Percentiles rank a stretch among this genome's conserved stretches.
Conservation (phyloP, 352 stramenopile genomes). For the Peronosclerospora sorghi region DNA sequence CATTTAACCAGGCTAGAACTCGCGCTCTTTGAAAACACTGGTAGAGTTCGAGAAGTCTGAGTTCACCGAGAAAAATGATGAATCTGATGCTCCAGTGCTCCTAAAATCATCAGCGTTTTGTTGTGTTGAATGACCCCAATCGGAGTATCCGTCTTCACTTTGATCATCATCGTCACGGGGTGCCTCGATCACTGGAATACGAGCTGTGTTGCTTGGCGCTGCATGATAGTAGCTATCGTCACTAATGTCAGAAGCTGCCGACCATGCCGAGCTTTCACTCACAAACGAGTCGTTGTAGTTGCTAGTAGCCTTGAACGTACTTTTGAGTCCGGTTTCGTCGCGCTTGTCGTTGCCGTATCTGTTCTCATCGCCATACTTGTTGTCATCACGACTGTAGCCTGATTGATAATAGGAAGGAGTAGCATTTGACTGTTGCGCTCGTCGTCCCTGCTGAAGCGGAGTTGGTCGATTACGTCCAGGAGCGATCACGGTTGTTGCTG, state of each 20-base stretch:
- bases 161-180: conserved; percentile 15
- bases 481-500: conserved; percentile 14
- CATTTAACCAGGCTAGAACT: conserved; percentile 22
- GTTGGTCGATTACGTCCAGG: conserved; percentile 22
- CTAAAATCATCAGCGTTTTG: conserved; percentile 12
- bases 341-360: conserved; percentile 7
- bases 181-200: conserved; percentile 19
- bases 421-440: conserved; percentile 10
- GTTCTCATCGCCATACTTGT: conserved; percentile 11
- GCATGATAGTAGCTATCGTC: conserved; percentile 25
- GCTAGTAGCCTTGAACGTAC: conserved; percentile 6
- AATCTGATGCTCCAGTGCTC: conserved; percentile 18
- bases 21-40: conserved; percentile 18
- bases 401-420: conserved; percentile 15
- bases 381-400: conserved; percentile 6
- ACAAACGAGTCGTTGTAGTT: conserved; percentile 21
- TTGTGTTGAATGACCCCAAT: conserved; percentile 20
- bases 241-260: conserved; percentile 11
- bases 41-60: conserved; percentile 20
- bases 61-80: conserved; percentile 29
- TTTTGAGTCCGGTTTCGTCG: conserved; percentile 8
- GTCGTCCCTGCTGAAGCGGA: conserved; percentile 16
- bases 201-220: conserved; percentile 12
- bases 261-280: conserved; percentile 22
- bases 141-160: conserved; percentile 15